Base-by-base conservation (phyloP, 2,329 filamentous ascomycete genomes). In the Diaporthe velutina region DNA sequence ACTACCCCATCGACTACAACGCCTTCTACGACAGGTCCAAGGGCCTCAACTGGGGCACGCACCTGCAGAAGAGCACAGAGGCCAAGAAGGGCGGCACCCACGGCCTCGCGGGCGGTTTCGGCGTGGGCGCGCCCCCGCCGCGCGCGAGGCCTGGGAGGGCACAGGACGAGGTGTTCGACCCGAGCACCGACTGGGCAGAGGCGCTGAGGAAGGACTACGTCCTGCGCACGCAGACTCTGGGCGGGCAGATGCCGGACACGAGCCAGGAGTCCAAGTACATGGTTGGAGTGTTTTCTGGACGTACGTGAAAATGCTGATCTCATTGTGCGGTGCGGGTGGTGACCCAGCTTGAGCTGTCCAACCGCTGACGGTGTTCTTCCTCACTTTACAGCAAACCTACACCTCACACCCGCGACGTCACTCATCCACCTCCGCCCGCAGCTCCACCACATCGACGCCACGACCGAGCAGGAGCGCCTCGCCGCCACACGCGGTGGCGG, bases 341-440 rank as follows among this genome's bases (percentile, higher is more conserved):
- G n/a, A n/a, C n/a, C n/a, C n/a, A n/a, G n/a, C n/a, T n/a, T n/a
- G n/a, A n/a, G n/a, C n/a, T n/a, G n/a, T n/a, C n/a, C n/a, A n/a
- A n/a, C 35, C 9, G 25, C 42, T 50, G 6, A 60, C 33, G 8
- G 2, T 54, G n/a, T 33, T 17, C 42, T 2, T 35, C 15, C 19
- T 2, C 25, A 19, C 48, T n/a, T n/a, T n/a, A 9, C 77, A 96
- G 94, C 94, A 79, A 92, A 97, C 81, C 87, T 98, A 13, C 95
- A 98, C 84, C 91, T 98, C 52, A 97, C 95, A 0, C 94, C 94
- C 33, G 90, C 97, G 60, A 92, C 93, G 54, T 93, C 94, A 2
- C 91, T 98, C 58, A 94, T 98, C 55, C 95, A 98, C 81, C 91
- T 99, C 80, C 94, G 96, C 5, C 95, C 97, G 0, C 95, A 98